A percentile compares a stretch with the other conserved stretches of the same genome.
phyloP scores from a whole-genome alignment of 2,329 filamentous ascomycete genomes.

The Diatrype stigma region DNA sequence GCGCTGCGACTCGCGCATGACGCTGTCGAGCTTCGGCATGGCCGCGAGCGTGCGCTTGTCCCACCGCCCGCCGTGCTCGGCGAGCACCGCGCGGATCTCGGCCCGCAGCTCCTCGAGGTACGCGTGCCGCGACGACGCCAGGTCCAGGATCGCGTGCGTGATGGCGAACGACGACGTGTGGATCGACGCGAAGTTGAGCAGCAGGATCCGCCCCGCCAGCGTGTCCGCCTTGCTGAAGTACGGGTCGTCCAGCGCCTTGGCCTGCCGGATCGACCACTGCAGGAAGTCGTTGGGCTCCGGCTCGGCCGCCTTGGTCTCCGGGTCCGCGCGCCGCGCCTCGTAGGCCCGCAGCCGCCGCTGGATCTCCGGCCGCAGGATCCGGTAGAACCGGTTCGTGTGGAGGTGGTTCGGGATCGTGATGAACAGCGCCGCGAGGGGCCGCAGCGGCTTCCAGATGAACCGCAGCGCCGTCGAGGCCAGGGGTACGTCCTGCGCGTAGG shows the following conservation, averaged over 20 bases:
- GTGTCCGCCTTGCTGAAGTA: constrained; percentile 19
- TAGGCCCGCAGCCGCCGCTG: constrained; percentile 19
- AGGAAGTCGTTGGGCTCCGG: constrained; percentile 18
- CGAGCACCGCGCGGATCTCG: constrained; percentile 33
- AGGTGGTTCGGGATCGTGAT: constrained; percentile 23
- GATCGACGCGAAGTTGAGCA: constrained; percentile 34
- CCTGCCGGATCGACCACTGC: constrained; percentile 13
- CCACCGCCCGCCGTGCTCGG: constrained; percentile 24
- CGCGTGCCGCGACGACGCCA: constrained; percentile 31
- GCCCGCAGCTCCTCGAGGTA: constrained; percentile 40
- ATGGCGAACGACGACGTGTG: constrained; percentile 34
- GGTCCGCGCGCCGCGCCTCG: constrained; percentile 15
- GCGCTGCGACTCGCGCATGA: constrained; percentile 36
- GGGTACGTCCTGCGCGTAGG: constrained; percentile 22
- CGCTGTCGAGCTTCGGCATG: constrained; percentile 36
- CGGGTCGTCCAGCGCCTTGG: constrained; percentile 15
- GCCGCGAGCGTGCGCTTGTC: constrained; percentile 29
- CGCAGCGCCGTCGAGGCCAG: constrained; percentile 14
- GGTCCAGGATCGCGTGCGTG: constrained; percentile 38
- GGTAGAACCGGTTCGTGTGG: constrained; percentile 16
- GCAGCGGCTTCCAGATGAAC: constrained; percentile 15
- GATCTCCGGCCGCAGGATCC: constrained; percentile 21
- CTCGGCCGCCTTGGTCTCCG: constrained; percentile 13
- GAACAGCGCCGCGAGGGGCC: constrained; percentile 18
- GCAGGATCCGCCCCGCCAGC: constrained; percentile 23